Evolutionary conservation across 306 rosid genomes (phyloP), one percentile per base, ranked within the genome.

Genomic region (Acacia confusa): DNA sequence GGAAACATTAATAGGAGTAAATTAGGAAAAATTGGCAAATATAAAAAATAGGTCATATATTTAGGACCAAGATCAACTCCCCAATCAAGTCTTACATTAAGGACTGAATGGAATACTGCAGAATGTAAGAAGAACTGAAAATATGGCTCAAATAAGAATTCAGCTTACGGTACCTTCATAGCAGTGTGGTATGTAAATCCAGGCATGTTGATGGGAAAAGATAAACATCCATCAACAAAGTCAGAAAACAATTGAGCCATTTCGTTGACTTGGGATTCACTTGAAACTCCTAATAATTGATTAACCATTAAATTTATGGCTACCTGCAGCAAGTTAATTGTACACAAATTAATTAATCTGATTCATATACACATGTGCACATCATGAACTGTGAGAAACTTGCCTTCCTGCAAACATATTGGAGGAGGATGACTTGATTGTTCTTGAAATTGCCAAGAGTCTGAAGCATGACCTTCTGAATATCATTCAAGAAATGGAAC

Each of bases 211-310:
- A 93, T 86, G 7, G 99, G 97, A 80, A 95, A 0, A 20, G 99
- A 95, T 41, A 95, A 79, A 82, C 97, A 95, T 25, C 97, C 97
- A 87, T 95, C 97, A 19, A 93, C 99, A 28, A 93, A 95, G 83
- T 95, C 88, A 61, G 97, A 95, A 88, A 95, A 95, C 82, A 91
- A 83, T 9, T 75, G 86, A 82, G 95, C 90, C 87, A 95, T 90
- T 75, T 93, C 94, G 79, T 88, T 88, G 16, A 95, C 90, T 84
- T 95, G 94, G 11, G 87, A 83, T 57, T 91, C 99, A 79, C 88
- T 90, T 45, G 94, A 90, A 15, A 88, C 88, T 34, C 99, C 97
- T 78, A 93, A 30, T 52, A 93, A 84, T 78, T 95, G 99, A 90
- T 88, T 95, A 34, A 95, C 97, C 97, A 93, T 95, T 19, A 93